phyloP scores from a whole-genome alignment of 164 flowering plant species.

The Chloranthus sessilifolius region DNA sequence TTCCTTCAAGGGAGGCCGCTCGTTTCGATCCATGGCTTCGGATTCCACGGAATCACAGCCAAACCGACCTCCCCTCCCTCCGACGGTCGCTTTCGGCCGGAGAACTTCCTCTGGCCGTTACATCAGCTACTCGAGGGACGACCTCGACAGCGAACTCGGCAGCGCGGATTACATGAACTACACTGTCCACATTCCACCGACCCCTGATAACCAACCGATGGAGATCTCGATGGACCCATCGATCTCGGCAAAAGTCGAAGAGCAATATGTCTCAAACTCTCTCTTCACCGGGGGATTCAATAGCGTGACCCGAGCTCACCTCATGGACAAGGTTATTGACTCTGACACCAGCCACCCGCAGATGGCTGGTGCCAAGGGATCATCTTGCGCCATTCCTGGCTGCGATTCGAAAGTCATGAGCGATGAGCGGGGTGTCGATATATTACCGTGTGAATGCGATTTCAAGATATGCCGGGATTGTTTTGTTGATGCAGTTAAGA shows the following conservation, averaged over 20 bases:
- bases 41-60: constrained; percentile 29
- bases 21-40: constrained; percentile 31
- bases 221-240: constrained; percentile 26
- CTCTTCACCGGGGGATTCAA: constrained; percentile 67
- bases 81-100: constrained; percentile 35
- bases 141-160: constrained; percentile 49
- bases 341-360: constrained; percentile 57
- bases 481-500: constrained; percentile 44
- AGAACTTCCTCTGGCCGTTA: constrained; percentile 58
- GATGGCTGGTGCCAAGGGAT: constrained; percentile 71
- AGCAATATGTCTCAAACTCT: constrained; percentile 64
- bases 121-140: constrained; percentile 47
- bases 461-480: constrained; percentile 60
- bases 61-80: constrained; percentile 15
- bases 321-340: constrained; percentile 66
- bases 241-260: constrained; percentile 51
- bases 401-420: constrained; percentile 60
- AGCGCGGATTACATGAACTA: constrained; percentile 39
- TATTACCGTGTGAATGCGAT: constrained; percentile 65
- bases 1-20: constrained; percentile 38
- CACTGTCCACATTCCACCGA: constrained; percentile 59
- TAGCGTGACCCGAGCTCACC: constrained; percentile 52
- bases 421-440: constrained; percentile 53
- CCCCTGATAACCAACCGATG: constrained; percentile 63
- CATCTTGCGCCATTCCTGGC: constrained; percentile 42